Evolutionary conservation across 2,329 filamentous ascomycete genomes (phyloP), one percentile per base, ranked within the genome.

Genomic region (Aspergillus fijiensis): DNA sequence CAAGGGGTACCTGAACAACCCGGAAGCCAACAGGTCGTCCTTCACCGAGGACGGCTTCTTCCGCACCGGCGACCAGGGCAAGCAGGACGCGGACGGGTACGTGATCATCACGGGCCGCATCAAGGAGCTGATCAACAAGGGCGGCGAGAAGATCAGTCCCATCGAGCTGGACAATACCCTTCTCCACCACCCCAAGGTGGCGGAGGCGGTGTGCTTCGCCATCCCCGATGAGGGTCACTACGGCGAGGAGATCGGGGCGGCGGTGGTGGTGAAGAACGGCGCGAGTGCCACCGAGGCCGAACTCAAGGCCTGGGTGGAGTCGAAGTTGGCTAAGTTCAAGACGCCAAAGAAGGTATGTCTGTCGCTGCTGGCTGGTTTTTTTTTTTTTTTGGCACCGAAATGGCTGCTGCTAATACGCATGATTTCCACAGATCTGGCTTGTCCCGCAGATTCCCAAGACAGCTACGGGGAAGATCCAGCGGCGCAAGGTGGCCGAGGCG

Each of bases 81-180:
- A 89, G 77, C 83, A 86, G 72, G 91, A 96, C 69, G 79, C 85
- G 60, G 90, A 95, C 67, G 90, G 91, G 61, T 96, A 95, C 72
- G 80, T 96, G 11, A 83, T 90, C 70, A 94, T 96, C 76, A 96
- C 92, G 0, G 92, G 92, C n/a, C 84, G 92, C 56, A 96, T 96
- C 79, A 96, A 96, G 82, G 92, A 96, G 77, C 82, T 96, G 55
- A 96, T 96, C 81, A 80, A 96, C 78, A 93, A 94, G 77, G 91
- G 89, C 58, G 91, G 91, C 61, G 91, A 96, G 80, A 95, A 95
- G 80, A 95, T 96, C 72, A 90, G 87, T 66, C 91, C 92, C 1
- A 93, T 95, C 58, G 91, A 96, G 78, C 82, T 96, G 35, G 91
- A 96, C 76, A 95, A 96, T 67, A 86, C 90, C 12, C 80, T 96